These are phyloP conservation scores for Paracorniculantispora psalliotae DNA, from an alignment of 2,329 filamentous ascomycete species.

Conservation along the genomic window DNA sequence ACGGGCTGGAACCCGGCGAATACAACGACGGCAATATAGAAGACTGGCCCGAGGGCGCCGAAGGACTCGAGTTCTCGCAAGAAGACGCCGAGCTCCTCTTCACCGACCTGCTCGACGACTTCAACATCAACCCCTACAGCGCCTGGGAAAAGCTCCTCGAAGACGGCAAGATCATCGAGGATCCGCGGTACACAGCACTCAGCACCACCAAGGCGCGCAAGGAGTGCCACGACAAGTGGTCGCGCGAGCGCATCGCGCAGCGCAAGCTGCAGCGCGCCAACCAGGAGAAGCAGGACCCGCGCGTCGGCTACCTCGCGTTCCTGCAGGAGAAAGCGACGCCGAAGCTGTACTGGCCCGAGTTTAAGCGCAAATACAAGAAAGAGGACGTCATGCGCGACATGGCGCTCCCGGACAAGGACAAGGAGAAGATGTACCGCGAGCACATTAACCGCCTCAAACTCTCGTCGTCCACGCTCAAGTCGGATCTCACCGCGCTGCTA, in stretches of 20 bases:
- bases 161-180: conserved; percentile 74
- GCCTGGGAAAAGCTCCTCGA: conserved; percentile 89
- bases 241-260: conserved; percentile 65
- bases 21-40: conserved; percentile 62
- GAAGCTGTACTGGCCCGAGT: conserved; percentile 96
- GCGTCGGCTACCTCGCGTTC: conserved; percentile 75
- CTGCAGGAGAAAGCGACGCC: conserved; percentile 77
- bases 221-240: conserved; percentile 83
- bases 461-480: conserved; percentile 60
- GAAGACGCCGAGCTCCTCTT: conserved; percentile 76
- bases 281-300: conserved; percentile 76
- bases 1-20: conserved; percentile 70
- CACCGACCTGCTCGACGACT: conserved; percentile 80
- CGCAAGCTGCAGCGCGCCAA: conserved; percentile 68
- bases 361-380: conserved; percentile 83
- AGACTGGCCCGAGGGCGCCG: conserved; percentile 65
- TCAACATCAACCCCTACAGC: conserved; percentile 76
- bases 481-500: conserved; percentile 63
- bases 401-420: conserved; percentile 66
- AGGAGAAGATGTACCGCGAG: conserved; percentile 75
- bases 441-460: conserved; percentile 64
- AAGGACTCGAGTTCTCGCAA: conserved; percentile 65
- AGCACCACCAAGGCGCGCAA: conserved; percentile 74
- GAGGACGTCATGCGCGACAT: conserved; percentile 75
- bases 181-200: conserved; percentile 80